Conservation (phyloP, 148 eudicot genomes). For the Fagopyrum tataricum region DNA sequence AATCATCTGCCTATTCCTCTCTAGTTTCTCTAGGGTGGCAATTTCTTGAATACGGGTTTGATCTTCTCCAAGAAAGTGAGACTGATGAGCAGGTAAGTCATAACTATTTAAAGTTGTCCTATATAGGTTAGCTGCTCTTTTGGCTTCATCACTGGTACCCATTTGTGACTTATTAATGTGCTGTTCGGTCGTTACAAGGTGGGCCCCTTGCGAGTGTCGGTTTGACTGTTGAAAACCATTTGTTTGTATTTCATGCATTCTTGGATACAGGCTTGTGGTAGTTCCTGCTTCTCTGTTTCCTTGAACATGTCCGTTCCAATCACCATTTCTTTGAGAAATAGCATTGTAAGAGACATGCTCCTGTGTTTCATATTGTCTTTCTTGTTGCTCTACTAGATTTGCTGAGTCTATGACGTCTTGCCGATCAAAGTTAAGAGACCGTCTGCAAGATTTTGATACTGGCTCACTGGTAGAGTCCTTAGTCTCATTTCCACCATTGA, state of each 20-base stretch:
- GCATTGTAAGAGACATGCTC: constrained; percentile 18
- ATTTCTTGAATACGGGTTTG: constrained; percentile 17
- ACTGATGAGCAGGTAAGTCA: constrained; percentile 16
- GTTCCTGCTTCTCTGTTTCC: constrained; percentile 18
- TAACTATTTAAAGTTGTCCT: constrained; percentile 13
- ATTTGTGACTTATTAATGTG: constrained; percentile 23
- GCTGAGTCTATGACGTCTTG: constrained; percentile 19
- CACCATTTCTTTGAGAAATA: constrained; percentile 12
- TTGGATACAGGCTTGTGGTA: constrained; percentile 2
- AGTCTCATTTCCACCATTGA: constrained; percentile 11
- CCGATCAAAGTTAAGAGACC: constrained; percentile 36
- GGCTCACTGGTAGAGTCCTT: constrained; percentile 16
- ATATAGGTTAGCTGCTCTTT: constrained; percentile 1
- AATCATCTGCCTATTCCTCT: constrained; percentile 17
- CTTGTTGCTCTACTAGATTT: constrained; percentile 14
- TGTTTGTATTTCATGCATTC: constrained; percentile 16
- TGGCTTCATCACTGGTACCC: constrained; percentile 15
- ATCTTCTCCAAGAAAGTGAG: constrained; percentile 16
- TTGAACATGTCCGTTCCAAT: constrained; percentile 15
- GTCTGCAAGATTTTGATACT: constrained; percentile 35
- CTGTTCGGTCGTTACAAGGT: constrained; percentile 13
- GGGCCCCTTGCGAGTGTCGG: constrained; percentile 7
- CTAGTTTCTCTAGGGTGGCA: constrained; percentile 12
- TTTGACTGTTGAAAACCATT: constrained; percentile 14
- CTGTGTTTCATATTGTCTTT: constrained; percentile 14